Conservation (phyloP, 2,329 filamentous ascomycete genomes). For the Fusarium sp. region DNA sequence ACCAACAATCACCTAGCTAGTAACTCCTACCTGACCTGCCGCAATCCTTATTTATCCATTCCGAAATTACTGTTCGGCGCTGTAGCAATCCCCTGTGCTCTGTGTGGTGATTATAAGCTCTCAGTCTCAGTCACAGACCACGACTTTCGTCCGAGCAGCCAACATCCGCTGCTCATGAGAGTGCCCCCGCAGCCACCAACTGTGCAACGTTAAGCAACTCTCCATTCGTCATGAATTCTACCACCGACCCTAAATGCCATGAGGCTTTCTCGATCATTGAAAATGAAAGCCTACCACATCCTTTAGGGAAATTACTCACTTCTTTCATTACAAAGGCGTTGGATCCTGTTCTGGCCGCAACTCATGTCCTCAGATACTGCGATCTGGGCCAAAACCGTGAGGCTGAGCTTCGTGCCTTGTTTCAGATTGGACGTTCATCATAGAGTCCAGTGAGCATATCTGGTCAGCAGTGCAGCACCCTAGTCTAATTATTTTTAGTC, state of each 20-base stretch:
- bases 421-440: neutral
- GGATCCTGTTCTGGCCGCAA: accelerated
- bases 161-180: neutral
- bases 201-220: too few relatives aligned
- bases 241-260: neutral
- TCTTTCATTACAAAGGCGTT: accelerated
- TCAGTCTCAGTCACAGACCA: neutral
- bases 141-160: neutral
- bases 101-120: neutral
- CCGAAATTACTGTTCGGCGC: neutral
- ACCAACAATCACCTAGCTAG: neutral
- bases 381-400: accelerated
- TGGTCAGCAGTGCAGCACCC: accelerated
- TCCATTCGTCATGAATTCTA: neutral
- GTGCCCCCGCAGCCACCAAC: accelerated
- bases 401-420: accelerated
- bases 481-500: neutral
- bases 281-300: accelerated
- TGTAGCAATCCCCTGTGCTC: neutral
- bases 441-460: accelerated
- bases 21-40: neutral
- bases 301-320: accelerated
- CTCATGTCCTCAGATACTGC: neutral
- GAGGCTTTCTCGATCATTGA: neutral
- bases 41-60: neutral